Percentiles rank a stretch among this genome's conserved stretches.
Evolutionary conservation across 768 basidiomycete genomes (phyloP).

Genomic region (Lactifluus volemus): DNA sequence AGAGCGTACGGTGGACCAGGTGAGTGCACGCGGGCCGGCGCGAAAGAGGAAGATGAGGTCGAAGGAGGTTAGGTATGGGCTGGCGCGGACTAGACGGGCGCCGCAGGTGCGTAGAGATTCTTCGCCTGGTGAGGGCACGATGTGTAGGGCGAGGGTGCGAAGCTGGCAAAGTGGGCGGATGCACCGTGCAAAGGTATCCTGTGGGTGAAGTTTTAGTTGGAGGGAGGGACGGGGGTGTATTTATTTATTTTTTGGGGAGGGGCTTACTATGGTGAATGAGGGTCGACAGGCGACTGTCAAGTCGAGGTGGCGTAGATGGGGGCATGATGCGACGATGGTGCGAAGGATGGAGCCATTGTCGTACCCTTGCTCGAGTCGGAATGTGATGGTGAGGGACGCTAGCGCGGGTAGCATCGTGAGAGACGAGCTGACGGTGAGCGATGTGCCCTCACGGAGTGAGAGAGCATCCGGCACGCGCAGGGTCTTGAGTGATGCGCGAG

Average conservation of each 20-base stretch:
- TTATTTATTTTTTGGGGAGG: neutral
- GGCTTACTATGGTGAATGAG: slow-evolving; percentile 60
- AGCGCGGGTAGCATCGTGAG: slow-evolving; percentile 49
- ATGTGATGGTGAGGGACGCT: slow-evolving; percentile 51
- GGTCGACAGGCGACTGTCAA: slow-evolving; percentile 60
- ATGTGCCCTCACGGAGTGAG: slow-evolving; percentile 57
- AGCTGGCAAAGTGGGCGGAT: slow-evolving; percentile 56
- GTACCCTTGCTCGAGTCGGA: slow-evolving; percentile 59
- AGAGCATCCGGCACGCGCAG: slow-evolving; percentile 60
- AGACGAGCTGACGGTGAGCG: slow-evolving; percentile 49
- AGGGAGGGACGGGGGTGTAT: no score
- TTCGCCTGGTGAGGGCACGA: slow-evolving; percentile 61
- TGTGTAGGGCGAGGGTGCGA: slow-evolving; percentile 49
- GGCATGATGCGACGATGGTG: slow-evolving; percentile 57
- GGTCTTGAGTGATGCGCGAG: slow-evolving; percentile 35
- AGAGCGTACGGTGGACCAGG: neutral
- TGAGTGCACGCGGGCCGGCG: slow-evolving; percentile 25
- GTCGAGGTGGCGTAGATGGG: slow-evolving; percentile 52
- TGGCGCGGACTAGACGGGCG: slow-evolving; percentile 50
- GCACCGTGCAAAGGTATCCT: slow-evolving; percentile 58
- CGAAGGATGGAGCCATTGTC: slow-evolving; percentile 64
- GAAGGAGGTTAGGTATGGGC: slow-evolving; percentile 60
- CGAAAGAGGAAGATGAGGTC: slow-evolving; percentile 55
- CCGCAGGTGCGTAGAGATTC: slow-evolving; percentile 51
- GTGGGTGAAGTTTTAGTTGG: neutral